Evolutionary conservation across 148 eudicot genomes (phyloP).

Genomic region (Amaranthus hypochondriacus): DNA sequence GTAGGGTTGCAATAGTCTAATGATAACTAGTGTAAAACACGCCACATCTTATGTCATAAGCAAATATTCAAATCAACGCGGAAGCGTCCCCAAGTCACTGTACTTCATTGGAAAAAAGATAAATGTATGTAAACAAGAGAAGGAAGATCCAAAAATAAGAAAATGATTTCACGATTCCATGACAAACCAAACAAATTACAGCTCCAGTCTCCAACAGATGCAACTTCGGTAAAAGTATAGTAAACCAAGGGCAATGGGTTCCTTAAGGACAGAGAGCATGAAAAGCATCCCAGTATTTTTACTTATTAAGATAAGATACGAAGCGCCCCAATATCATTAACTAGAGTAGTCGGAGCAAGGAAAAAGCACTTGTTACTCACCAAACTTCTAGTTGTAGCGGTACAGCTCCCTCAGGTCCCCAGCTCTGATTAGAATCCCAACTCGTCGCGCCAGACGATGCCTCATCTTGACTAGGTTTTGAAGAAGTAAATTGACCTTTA

Average conservation of each 20-base stretch:
- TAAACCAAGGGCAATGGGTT: not conserved
- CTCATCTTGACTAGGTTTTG: slow-evolving; percentile 57
- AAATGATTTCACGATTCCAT: too few species aligned
- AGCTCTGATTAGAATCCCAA: slow-evolving; percentile 65
- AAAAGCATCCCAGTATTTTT: not conserved
- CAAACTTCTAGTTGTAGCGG: slow-evolving; percentile 54
- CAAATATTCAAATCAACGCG: not conserved
- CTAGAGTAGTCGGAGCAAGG: not conserved
- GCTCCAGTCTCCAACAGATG: not conserved
- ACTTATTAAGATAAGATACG: not conserved
- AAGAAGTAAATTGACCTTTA: slow-evolving; percentile 77
- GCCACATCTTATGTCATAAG: not conserved
- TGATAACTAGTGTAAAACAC: too few species aligned
- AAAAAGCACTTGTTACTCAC: slow-evolving; percentile 33
- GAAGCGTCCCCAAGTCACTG: not conserved
- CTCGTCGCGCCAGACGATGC: slow-evolving; percentile 51
- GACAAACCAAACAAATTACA: too few species aligned
- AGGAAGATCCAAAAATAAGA: too few species aligned
- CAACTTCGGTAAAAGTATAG: not conserved
- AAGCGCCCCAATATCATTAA: not conserved
- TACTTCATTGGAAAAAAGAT: not conserved
- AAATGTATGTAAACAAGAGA: too few species aligned
- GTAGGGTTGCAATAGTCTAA: too few species aligned
- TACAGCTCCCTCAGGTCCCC: slow-evolving; percentile 54
- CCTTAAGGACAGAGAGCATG: not conserved